Conservation (phyloP, 129 eudicot genomes). For the Mikania micrantha region DNA sequence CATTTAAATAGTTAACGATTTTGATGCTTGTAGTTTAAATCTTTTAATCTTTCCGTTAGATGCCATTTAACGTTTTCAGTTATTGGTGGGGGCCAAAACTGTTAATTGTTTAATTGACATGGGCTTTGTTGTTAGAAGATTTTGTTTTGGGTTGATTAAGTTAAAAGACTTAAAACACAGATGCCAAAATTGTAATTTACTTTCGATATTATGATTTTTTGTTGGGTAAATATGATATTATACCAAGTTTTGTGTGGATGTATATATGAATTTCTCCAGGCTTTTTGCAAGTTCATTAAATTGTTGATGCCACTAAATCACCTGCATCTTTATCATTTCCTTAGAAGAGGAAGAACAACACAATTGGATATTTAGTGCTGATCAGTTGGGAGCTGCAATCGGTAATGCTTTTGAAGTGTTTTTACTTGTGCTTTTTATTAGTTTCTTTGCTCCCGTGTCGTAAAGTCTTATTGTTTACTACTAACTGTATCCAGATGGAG, state of each 20-base stretch:
- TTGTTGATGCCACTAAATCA: not conserved
- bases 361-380: slow-evolving; percentile 90
- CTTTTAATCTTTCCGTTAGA: too few relatives aligned
- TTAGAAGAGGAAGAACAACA: slow-evolving; percentile 63
- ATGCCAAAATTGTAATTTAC: too few relatives aligned
- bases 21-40: too few relatives aligned
- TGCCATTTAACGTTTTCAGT: too few relatives aligned
- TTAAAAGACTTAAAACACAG: too few relatives aligned
- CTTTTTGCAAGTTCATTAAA: not conserved
- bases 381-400: slow-evolving; percentile 46
- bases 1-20: too few relatives aligned
- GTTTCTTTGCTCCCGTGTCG: not conserved
- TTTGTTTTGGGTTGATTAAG: too few relatives aligned
- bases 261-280: not conserved
- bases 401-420: slow-evolving; percentile 25
- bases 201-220: not conserved
- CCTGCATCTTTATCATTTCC: not conserved
- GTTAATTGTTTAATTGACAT: too few relatives aligned
- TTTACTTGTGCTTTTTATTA: not conserved
- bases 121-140: too few relatives aligned
- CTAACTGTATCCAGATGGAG: slow-evolving; percentile 34
- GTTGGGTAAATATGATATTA: not conserved
- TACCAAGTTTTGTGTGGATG: not conserved
- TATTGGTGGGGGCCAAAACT: too few relatives aligned
- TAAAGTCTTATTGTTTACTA: not conserved